Evolutionary conservation across 1,284 basidiomycete genomes (phyloP).

Genomic region (Ustilago hordei): DNA sequence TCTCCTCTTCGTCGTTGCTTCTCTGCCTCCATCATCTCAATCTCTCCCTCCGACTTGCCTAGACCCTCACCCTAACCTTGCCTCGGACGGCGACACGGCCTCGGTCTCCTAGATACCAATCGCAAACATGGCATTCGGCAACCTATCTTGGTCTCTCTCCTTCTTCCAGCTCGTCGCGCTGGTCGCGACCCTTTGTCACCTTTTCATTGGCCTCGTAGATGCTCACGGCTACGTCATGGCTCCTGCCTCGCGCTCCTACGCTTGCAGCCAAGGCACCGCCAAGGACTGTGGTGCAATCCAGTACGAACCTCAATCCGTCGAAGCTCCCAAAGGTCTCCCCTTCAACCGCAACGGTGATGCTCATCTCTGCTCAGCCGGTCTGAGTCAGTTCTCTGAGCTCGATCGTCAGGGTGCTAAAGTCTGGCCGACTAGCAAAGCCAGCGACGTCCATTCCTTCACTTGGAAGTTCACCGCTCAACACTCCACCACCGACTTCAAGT

Average conservation of each 20-base stretch:
- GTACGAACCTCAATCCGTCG: conserved; percentile 53
- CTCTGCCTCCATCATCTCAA: conserved; percentile 22
- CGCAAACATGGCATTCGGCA: neutral
- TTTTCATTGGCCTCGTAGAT: conserved; percentile 43
- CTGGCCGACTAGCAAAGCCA: conserved; percentile 36
- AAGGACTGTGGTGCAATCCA: conserved; percentile 51
- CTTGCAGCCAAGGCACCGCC: conserved; percentile 71
- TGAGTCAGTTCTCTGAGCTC: conserved; percentile 38
- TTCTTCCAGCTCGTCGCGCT: conserved; percentile 37
- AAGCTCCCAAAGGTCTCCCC: conserved; percentile 49
- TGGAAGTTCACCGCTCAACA: conserved; percentile 54
- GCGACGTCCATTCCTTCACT: conserved; percentile 30
- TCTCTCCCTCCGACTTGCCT: conserved; percentile 14
- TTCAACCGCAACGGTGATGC: conserved; percentile 34
- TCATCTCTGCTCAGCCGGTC: conserved; percentile 50
- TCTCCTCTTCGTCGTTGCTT: conserved; percentile 11
- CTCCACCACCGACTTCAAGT: conserved; percentile 54
- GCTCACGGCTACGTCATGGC: conserved; percentile 65
- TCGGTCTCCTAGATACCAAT: conserved; percentile 6
- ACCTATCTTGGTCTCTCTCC: conserved; percentile 13
- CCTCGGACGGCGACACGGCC: conserved; percentile 14
- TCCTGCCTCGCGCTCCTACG: conserved; percentile 74
- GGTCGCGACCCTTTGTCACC: conserved; percentile 34
- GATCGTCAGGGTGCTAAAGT: conserved; percentile 32
- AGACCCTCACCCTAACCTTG: conserved; percentile 6